phyloP scores from a whole-genome alignment of 768 basidiomycete species.

The Hygrocybe punicea region DNA sequence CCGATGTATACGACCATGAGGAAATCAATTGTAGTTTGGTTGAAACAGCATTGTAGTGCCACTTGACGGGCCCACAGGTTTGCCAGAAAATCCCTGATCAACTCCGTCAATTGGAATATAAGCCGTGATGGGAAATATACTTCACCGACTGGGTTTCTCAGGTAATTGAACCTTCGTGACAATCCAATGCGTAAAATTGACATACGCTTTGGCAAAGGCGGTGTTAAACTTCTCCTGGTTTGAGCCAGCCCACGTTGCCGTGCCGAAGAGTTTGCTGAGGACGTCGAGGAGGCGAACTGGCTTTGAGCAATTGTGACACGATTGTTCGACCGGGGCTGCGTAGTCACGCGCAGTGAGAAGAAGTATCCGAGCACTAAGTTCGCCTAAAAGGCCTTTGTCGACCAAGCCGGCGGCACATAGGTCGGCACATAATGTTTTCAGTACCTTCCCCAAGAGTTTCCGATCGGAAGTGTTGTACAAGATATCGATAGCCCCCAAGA shows the following conservation, averaged over 20 bases:
- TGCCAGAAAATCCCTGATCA: conserved; percentile 14
- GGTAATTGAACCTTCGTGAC: conserved; percentile 15
- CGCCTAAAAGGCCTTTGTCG: conserved; percentile 17
- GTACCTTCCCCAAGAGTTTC: conserved; percentile 5
- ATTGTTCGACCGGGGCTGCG: conserved; percentile 5
- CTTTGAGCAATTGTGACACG: not conserved
- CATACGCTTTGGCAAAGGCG: conserved; percentile 13
- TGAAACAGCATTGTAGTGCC: conserved; percentile 16
- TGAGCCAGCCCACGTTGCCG: not conserved
- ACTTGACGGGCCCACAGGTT: conserved; percentile 19
- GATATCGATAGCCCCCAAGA: conserved; percentile 10
- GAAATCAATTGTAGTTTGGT: conserved; percentile 15
- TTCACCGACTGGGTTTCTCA: conserved; percentile 12
- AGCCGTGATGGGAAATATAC: not conserved
- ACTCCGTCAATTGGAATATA: not conserved
- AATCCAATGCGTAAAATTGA: conserved; percentile 23
- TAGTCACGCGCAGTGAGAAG: conserved; percentile 14
- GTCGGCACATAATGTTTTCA: conserved; percentile 13
- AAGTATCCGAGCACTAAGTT: conserved; percentile 15
- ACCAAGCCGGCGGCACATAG: conserved; percentile 15
- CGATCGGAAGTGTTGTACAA: conserved; percentile 3
- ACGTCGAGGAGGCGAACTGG: conserved; percentile 3
- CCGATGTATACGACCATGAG: conserved; percentile 13
- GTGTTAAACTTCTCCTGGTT: conserved; percentile 3
- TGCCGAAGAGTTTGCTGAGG: conserved; percentile 6